A percentile compares a stretch with the other conserved stretches of the same genome.
These are phyloP conservation scores for Peniophora sp. DNA, from an alignment of 1,284 basidiomycete genomes.

Conservation along the genomic window DNA sequence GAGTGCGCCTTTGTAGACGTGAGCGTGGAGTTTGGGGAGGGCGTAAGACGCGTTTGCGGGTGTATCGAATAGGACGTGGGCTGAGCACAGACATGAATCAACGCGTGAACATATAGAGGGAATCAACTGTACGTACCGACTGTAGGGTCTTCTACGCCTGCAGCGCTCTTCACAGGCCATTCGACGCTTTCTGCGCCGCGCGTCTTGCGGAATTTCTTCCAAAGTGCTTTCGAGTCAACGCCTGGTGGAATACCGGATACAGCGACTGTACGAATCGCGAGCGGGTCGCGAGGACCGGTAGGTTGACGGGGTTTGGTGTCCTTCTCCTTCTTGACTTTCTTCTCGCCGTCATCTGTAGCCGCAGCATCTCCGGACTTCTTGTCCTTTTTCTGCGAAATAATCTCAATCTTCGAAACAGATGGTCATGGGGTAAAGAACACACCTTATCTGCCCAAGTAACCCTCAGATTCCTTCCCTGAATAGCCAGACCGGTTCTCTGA, in stretches of 20 bases:
- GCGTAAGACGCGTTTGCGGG: conserved; percentile 69
- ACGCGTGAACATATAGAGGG: no score
- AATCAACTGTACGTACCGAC: conserved; percentile 19
- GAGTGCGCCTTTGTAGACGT: conserved; percentile 86
- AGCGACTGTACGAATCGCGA: conserved; percentile 76
- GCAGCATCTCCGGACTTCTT: conserved; percentile 4
- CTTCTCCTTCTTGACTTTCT: conserved; percentile 30
- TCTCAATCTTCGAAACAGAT: background rate
- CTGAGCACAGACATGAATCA: conserved; percentile 27
- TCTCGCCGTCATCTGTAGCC: conserved; percentile 8
- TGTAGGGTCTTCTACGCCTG: conserved; percentile 33
- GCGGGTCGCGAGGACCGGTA: conserved; percentile 48
- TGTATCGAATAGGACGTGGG: conserved; percentile 71
- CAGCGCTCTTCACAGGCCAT: conserved; percentile 51
- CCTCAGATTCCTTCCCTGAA: conserved; percentile 64
- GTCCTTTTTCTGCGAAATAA: conserved; percentile 25
- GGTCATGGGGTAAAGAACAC: conserved; percentile 12
- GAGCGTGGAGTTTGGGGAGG: conserved; percentile 82
- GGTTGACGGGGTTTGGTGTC: conserved; percentile 25
- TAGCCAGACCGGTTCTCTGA: conserved; percentile 41
- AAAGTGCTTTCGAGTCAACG: conserved; percentile 68
- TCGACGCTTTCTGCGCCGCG: conserved; percentile 64
- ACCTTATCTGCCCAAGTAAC: conserved; percentile 82
- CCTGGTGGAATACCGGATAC: conserved; percentile 67
- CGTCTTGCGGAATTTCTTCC: conserved; percentile 86